These are phyloP conservation scores for Oleoguttula mirabilis DNA, from an alignment of 495 filamentous ascomycete genomes.

Conservation along the genomic window DNA sequence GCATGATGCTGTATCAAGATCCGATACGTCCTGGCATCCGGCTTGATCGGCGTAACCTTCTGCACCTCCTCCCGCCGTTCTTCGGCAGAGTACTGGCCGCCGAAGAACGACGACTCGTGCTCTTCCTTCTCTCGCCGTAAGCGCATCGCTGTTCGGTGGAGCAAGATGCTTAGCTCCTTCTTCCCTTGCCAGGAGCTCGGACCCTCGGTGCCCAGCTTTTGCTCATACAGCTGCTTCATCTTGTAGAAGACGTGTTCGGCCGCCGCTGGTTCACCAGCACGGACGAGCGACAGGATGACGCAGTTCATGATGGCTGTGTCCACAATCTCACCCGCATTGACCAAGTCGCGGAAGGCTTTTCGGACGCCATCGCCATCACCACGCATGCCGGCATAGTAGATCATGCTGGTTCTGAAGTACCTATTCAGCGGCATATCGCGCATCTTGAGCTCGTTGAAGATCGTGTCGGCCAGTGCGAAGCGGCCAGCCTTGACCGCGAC, in stretches of 20 bases:
- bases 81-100: constrained; percentile 4
- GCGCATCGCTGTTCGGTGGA: constrained; percentile 38
- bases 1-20: constrained; percentile 46
- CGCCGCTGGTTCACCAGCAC: constrained; percentile 53
- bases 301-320: constrained; percentile 81
- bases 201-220: constrained; percentile 7
- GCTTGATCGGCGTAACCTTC: constrained; percentile 41
- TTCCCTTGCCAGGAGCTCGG: constrained; percentile 26
- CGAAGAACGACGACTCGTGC: constrained; percentile 29
- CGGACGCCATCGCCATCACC: constrained; percentile 57
- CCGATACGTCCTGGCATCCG: constrained; percentile 52
- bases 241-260: constrained; percentile 69
- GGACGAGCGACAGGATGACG: constrained; percentile 65
- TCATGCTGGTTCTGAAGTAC: constrained; percentile 62
- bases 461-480: constrained; percentile 67
- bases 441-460: constrained; percentile 64
- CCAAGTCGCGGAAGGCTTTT: constrained; percentile 60
- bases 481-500: constrained; percentile 74
- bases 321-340: constrained; percentile 70
- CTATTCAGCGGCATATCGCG: constrained; percentile 56
- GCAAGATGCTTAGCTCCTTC: constrained; percentile 29
- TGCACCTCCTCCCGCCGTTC: constrained; percentile 37
- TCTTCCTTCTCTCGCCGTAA: constrained; percentile 44
- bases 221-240: constrained; percentile 51
- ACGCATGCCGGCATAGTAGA: constrained; percentile 69